A percentile compares a stretch with the other conserved stretches of the same genome.
These are phyloP conservation scores for Jamesozyma hellenica DNA, from an alignment of 805 yeast species.

Conservation along the genomic window DNA sequence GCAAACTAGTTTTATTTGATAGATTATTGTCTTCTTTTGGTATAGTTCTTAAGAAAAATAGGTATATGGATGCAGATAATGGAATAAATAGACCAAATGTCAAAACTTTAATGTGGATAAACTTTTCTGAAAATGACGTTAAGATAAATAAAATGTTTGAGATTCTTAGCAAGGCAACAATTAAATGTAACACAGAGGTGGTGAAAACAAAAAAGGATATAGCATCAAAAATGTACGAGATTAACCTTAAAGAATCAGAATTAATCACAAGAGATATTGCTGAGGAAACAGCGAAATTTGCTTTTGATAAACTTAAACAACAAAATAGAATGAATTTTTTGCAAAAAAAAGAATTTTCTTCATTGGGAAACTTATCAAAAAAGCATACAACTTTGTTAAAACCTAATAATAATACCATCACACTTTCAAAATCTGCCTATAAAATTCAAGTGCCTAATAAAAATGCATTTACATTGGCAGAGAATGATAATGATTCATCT, in stretches of 20 bases:
- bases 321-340: not conserved
- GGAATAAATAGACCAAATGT: not conserved
- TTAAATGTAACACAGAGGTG: not conserved
- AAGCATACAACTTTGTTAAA: not conserved
- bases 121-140: not conserved
- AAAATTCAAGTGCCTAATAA: not conserved
- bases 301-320: not conserved
- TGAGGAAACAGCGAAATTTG: not conserved
- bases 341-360: not conserved
- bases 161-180: not conserved
- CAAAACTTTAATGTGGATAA: slow-evolving; percentile 6
- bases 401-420: not conserved
- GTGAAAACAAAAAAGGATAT: not conserved
- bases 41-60: slow-evolving; percentile 8
- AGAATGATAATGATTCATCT: not conserved
- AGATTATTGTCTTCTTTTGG: slow-evolving; percentile 10
- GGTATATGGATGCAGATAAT: slow-evolving; percentile 6
- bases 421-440: not conserved
- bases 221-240: not conserved
- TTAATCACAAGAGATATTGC: not conserved
- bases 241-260: not conserved
- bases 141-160: slow-evolving; percentile 1
- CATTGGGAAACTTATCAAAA: not conserved
- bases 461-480: not conserved
- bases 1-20: slow-evolving; percentile 13